Conservation (phyloP, 164 flowering plant species). For the Paratinospora sagittata region DNA sequence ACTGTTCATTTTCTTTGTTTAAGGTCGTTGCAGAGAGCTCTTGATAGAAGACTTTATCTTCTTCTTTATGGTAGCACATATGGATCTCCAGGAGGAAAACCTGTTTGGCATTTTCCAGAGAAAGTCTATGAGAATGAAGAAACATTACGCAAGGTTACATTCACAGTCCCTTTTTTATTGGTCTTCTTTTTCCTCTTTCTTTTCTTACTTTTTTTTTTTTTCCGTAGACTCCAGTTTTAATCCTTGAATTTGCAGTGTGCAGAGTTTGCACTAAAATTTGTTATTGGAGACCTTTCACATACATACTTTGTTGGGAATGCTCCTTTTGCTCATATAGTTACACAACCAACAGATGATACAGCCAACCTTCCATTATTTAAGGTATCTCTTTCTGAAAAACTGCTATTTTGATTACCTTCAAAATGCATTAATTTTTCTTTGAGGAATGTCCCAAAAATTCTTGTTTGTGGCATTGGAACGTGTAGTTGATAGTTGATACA, state of each 20-base stretch:
- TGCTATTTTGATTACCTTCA: too few relatives aligned
- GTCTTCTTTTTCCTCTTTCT: neutral
- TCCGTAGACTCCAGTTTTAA: neutral
- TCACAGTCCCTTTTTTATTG: neutral
- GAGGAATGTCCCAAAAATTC: too few relatives aligned
- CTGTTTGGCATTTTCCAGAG: constrained; percentile 96
- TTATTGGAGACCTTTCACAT: constrained; percentile 77
- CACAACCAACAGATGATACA: constrained; percentile 40
- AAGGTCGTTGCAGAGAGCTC: constrained; percentile 89
- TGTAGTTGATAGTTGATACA: too few relatives aligned
- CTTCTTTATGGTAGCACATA: constrained; percentile 57
- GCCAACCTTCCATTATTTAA: constrained; percentile 39
- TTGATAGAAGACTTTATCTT: constrained; percentile 87
- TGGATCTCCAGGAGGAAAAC: constrained; percentile 52
- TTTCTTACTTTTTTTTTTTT: neutral
- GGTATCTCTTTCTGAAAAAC: constrained; percentile 36
- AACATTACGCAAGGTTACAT: constrained; percentile 69
- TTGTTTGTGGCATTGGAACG: too few relatives aligned
- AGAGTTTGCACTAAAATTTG: constrained; percentile 77
- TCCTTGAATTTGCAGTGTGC: constrained; percentile 67
- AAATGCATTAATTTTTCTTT: too few relatives aligned
- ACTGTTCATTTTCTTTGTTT: too few relatives aligned
- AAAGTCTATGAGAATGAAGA: constrained; percentile 78
- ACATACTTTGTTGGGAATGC: constrained; percentile 98
- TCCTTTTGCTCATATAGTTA: constrained; percentile 76